phyloP scores from a whole-genome alignment of 345 rosid genomes.

The Sonneratia alba region DNA sequence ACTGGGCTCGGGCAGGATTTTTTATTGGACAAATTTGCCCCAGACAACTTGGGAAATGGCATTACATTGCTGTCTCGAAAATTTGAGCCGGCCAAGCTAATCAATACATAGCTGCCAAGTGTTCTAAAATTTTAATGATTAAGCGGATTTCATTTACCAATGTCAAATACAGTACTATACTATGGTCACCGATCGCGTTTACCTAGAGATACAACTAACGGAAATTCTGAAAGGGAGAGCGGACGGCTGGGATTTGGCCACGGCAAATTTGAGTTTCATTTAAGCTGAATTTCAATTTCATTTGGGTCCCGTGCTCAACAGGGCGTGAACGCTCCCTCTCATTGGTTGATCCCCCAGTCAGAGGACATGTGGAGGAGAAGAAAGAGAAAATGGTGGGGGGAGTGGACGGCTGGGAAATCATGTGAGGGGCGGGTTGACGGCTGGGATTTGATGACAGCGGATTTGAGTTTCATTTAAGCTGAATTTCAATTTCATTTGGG shows the following conservation, averaged over 20 bases:
- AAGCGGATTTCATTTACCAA: too few relatives aligned
- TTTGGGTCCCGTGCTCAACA: constrained; percentile 2
- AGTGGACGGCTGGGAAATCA: too few relatives aligned
- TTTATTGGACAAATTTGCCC: constrained; percentile 15
- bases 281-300: constrained; percentile 19
- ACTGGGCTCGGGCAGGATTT: background rate
- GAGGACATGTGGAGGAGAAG: too few relatives aligned
- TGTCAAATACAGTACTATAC: too few relatives aligned
- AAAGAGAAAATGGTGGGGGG: too few relatives aligned
- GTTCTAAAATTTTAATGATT: too few relatives aligned
- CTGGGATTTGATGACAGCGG: constrained; percentile 15
- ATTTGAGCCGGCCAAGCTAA: too few relatives aligned
- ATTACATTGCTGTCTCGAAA: background rate
- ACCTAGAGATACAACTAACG: too few relatives aligned
- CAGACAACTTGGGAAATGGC: background rate
- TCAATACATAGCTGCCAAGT: background rate
- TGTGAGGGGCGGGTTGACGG: constrained; percentile 19
- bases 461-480: constrained; percentile 29
- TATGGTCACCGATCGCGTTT: too few relatives aligned
- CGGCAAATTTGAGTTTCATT: constrained; percentile 24
- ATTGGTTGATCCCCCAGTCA: too few relatives aligned
- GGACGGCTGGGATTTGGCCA: constrained; percentile 29
- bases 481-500: constrained; percentile 12
- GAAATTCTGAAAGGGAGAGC: background rate
- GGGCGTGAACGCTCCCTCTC: too few relatives aligned